These are phyloP conservation scores for Diatrype stigma DNA, from an alignment of 2,329 filamentous ascomycete genomes.

Conservation along the genomic window DNA sequence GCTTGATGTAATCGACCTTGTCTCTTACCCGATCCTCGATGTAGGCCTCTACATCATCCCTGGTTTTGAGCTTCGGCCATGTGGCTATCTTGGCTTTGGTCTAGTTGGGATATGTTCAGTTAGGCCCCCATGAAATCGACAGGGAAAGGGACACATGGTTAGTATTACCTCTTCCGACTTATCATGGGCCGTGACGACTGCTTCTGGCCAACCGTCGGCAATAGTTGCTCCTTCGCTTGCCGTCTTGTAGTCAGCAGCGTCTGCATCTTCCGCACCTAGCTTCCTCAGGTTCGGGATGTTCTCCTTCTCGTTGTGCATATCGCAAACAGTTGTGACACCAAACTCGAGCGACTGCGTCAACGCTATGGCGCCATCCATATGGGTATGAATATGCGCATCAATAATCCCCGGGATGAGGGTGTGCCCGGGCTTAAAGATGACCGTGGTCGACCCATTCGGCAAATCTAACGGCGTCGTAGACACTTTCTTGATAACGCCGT, in stretches of 20 bases:
- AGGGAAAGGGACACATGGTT: no score
- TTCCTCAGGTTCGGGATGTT: conserved; percentile 18
- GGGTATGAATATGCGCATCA: conserved; percentile 45
- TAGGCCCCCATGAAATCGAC: no score
- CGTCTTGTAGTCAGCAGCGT: conserved; percentile 44
- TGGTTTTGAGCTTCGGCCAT: conserved; percentile 38
- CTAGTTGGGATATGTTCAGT: background rate
- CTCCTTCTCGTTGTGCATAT: conserved; percentile 40
- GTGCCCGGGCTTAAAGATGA: conserved; percentile 39
- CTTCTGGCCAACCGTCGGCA: conserved; percentile 44
- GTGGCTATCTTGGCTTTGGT: conserved; percentile 29
- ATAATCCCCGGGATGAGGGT: conserved; percentile 47
- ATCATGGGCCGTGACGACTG: conserved; percentile 6
- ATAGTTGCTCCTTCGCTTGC: conserved; percentile 45
- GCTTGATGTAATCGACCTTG: conserved; percentile 43
- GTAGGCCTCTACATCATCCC: conserved; percentile 37
- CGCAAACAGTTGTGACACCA: conserved; percentile 47
- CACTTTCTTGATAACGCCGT: conserved; percentile 35
- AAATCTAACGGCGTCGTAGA: conserved; percentile 9
- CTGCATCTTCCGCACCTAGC: conserved; percentile 25
- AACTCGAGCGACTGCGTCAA: conserved; percentile 42
- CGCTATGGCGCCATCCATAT: conserved; percentile 29
- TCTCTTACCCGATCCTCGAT: conserved; percentile 35
- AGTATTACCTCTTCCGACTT: conserved; percentile 9
- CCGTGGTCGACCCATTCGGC: conserved; percentile 5